Percentiles rank a stretch among this genome's conserved stretches.
Conservation (phyloP, 345 rosid species). For the Firmiana major region DNA sequence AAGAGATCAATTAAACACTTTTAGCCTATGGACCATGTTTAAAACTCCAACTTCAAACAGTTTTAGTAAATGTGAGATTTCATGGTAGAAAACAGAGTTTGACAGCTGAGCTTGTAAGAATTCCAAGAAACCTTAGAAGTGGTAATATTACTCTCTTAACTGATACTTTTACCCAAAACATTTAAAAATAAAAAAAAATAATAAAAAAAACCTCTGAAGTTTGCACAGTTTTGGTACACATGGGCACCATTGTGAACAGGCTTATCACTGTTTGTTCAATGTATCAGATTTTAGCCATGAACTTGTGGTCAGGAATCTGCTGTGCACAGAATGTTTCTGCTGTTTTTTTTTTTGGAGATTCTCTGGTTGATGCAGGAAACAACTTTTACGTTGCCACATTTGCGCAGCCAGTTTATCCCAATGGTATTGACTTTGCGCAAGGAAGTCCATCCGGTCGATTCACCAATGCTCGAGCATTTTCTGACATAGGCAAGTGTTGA, state of each 20-base stretch:
- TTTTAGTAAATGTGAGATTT: no score
- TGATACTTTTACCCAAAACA: no score
- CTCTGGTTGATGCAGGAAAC: not conserved
- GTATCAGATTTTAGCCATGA: not conserved
- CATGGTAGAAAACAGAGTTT: no score
- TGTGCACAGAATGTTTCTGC: not conserved
- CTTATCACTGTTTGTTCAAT: not conserved
- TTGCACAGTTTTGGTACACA: not conserved
- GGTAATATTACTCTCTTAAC: no score
- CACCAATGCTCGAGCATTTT: slow-evolving; percentile 1
- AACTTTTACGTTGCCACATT: not conserved
- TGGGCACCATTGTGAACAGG: not conserved
- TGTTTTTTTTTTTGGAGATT: slow-evolving; percentile 7
- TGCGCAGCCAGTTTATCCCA: not conserved
- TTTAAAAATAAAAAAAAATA: no score
- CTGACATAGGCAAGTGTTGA: slow-evolving; percentile 21
- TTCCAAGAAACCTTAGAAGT: no score
- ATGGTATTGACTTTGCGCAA: slow-evolving; percentile 19
- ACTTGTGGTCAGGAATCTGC: not conserved
- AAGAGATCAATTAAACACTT: not conserved
- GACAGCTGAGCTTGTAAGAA: no score
- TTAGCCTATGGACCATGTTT: not conserved
- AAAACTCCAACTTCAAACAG: not conserved
- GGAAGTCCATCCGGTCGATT: slow-evolving; percentile 15
- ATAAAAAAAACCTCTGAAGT: no score